Evolutionary conservation across 225 moss, liverwort and hornwort species (phyloP).

Genomic region (Ulota crispa): DNA sequence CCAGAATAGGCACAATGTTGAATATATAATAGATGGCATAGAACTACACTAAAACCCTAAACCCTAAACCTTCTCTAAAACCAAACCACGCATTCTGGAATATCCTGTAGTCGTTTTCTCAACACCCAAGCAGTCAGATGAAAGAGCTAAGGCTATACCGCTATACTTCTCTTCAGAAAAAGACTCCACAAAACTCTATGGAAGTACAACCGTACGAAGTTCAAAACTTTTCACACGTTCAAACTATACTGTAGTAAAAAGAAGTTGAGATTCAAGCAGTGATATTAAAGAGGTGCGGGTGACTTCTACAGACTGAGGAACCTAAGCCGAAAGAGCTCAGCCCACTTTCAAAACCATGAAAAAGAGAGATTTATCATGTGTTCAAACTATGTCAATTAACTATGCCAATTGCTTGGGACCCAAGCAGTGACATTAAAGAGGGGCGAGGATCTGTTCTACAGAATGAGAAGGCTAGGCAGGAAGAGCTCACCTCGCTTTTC

Average conservation of each 20-base stretch:
- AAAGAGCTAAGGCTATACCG: not conserved
- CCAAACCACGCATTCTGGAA: not conserved
- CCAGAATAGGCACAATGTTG: not conserved
- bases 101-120: not conserved
- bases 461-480: not conserved
- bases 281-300: too few relatives aligned
- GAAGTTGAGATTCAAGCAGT: too few relatives aligned
- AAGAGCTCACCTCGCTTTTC: too few relatives aligned
- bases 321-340: not conserved
- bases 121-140: not conserved
- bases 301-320: not conserved
- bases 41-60: not conserved
- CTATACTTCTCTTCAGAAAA: not conserved
- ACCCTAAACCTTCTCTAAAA: not conserved
- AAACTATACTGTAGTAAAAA: too few relatives aligned
- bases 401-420: too few relatives aligned
- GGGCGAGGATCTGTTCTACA: not conserved
- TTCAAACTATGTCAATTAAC: too few relatives aligned
- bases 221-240: too few relatives aligned
- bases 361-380: too few relatives aligned
- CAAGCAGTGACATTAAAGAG: too few relatives aligned
- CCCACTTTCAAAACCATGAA: too few relatives aligned
- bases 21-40: not conserved
- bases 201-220: too few relatives aligned
- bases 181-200: too few relatives aligned